phyloP scores from a whole-genome alignment of 345 rosid genomes.

The Salix brachista region DNA sequence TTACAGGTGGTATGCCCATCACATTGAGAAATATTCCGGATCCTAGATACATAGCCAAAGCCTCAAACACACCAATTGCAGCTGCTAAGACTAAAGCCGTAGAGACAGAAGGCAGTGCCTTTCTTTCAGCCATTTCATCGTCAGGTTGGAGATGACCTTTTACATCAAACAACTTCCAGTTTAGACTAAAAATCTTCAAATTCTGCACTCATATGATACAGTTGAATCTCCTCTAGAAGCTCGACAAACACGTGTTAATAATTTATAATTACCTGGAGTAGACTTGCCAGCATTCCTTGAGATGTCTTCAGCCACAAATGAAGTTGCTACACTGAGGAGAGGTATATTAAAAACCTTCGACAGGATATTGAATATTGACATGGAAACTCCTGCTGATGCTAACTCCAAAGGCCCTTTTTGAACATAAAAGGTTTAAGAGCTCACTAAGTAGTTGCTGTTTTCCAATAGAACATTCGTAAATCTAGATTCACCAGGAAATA shows the following conservation, averaged over 20 bases:
- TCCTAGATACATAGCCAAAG: slow-evolving; percentile 64
- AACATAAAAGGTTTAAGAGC: neutral
- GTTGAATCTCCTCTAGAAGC: slow-evolving; percentile 8
- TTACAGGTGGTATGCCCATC: slow-evolving; percentile 54
- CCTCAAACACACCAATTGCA: slow-evolving; percentile 80
- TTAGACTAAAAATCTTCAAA: neutral
- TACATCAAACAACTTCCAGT: slow-evolving; percentile 7
- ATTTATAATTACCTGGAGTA: slow-evolving; percentile 37
- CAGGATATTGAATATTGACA: slow-evolving; percentile 69
- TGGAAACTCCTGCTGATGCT: slow-evolving; percentile 83
- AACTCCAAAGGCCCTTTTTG: slow-evolving; percentile 68
- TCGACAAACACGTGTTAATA: neutral
- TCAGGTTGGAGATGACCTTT: slow-evolving; percentile 14
- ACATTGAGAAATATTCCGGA: slow-evolving; percentile 67
- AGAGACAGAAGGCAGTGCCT: slow-evolving; percentile 80
- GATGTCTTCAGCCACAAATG: slow-evolving; percentile 91
- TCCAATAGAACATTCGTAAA: neutral
- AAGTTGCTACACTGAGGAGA: slow-evolving; percentile 88
- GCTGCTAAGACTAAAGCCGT: slow-evolving; percentile 76
- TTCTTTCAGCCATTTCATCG: slow-evolving; percentile 42
- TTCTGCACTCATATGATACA: neutral
- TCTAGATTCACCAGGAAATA: neutral
- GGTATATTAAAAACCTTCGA: slow-evolving; percentile 92
- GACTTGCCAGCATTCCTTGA: slow-evolving; percentile 45
- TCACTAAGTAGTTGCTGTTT: neutral